Percentiles rank a stretch among this genome's conserved stretches.
Conservation (phyloP, 1,139 yeast species). For the Taphrina confusa region DNA sequence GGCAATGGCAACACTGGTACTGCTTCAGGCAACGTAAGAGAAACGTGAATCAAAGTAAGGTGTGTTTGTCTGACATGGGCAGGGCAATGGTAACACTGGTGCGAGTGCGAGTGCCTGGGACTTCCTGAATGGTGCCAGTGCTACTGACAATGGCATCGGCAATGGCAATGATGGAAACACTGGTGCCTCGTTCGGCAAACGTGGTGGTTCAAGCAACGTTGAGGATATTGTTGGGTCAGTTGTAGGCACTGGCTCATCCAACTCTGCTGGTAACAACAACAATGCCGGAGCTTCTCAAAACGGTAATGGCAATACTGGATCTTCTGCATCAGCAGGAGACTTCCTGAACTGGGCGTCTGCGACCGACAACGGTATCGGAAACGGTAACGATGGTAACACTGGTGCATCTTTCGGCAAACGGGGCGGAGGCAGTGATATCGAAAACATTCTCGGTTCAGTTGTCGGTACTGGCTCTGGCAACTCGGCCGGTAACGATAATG, state of each 20-base stretch:
- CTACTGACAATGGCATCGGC: slow-evolving; percentile 17
- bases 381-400: slow-evolving; percentile 5
- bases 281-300: not conserved
- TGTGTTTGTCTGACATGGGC: not conserved
- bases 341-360: slow-evolving; percentile 6
- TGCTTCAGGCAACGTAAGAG: slow-evolving; percentile 5
- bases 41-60: not conserved
- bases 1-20: slow-evolving; percentile 11
- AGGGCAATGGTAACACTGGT: slow-evolving; percentile 16
- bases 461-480: slow-evolving; percentile 3
- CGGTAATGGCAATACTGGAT: slow-evolving; percentile 6
- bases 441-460: slow-evolving; percentile 2
- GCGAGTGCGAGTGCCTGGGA: slow-evolving; percentile 4
- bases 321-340: not conserved
- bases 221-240: not conserved
- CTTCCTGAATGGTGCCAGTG: slow-evolving; percentile 8
- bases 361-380: slow-evolving; percentile 4
- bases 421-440: not conserved
- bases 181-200: not conserved
- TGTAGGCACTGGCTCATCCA: not conserved
- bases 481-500: slow-evolving; percentile 5
- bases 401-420: not conserved
- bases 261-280: slow-evolving; percentile 3
- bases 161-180: slow-evolving; percentile 10
- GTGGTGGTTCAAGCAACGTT: not conserved